Base-by-base conservation (phyloP, 805 yeast genomes). In the Sugiyamaella chiloensis region DNA sequence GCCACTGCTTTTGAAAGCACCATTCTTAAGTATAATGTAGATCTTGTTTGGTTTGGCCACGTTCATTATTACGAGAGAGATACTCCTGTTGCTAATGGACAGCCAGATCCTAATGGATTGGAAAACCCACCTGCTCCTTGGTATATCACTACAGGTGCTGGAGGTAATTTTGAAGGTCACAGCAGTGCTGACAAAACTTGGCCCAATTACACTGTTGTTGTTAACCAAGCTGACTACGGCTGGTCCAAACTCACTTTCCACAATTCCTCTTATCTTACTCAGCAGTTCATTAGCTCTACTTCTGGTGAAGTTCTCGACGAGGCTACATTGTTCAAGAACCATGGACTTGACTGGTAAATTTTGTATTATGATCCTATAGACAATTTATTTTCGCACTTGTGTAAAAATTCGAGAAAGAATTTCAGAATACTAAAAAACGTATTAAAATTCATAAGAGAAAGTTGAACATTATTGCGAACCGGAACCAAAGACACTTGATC, bases 71-170 rank as follows among this genome's bases (percentile, higher is more conserved):
- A 59, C 19, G 54, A 58, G 43, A 54, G 60, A 14, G 46, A 46
- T 9, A 34, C 29, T n/a, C 59, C 61, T 5, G 41, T 52, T 24
- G 42, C 52, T 12, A 46, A 58, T 41, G 58, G 56, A 11, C 42
- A 44, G 21, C 44, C 47, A 23, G 64, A 60, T 31, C 61, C 65
- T 9, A 59, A 58, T 40, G 61, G 59, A 27, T 51, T 58, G 39
- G 45, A 61, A 47, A 61, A 60, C 43, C 64, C 64, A 5, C 42
- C 50, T 5, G 54, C 64, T 11, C 64, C 64, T 9, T 56, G 60
- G 62, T 59, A 60, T 50, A 60, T 60, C 42, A 48, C 57, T 19
- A 55, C 52, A 40, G 64, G 64, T 19, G 58, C 60, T 11, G 63
- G 56, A 14, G 64, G 64, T 5, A 61, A 59, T 47, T 61, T 53